Evolutionary conservation across 192 early-diverging fungal genomes (phyloP).

Genomic region (Coemansia brasiliensis): DNA sequence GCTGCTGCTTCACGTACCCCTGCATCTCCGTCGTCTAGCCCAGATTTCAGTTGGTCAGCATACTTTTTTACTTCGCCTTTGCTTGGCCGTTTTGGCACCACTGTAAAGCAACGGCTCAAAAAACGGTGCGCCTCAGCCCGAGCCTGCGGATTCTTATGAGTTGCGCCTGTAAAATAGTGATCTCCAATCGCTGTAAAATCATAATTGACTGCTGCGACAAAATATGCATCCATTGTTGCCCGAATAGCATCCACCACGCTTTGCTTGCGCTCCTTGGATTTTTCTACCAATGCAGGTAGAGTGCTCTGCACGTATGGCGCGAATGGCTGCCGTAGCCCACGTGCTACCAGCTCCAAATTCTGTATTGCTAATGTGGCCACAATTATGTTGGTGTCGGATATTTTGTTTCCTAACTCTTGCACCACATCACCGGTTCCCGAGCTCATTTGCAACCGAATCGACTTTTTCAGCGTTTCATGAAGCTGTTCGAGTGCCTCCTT

Average conservation of each 20-base stretch:
- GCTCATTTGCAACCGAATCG: slow-evolving; percentile 44
- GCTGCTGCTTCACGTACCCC: slow-evolving; percentile 80
- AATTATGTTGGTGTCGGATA: slow-evolving; percentile 86
- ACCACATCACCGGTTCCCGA: slow-evolving; percentile 74
- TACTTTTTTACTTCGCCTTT: slow-evolving; percentile 82
- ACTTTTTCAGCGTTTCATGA: slow-evolving; percentile 42
- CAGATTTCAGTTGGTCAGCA: slow-evolving; percentile 73
- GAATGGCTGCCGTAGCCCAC: slow-evolving; percentile 77
- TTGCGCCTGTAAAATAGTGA: slow-evolving; percentile 64
- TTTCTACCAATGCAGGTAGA: slow-evolving; percentile 75
- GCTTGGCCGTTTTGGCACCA: slow-evolving; percentile 64
- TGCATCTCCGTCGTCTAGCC: slow-evolving; percentile 82
- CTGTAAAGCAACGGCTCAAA: slow-evolving; percentile 73
- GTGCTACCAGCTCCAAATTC: slow-evolving; percentile 78
- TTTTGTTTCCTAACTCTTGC: slow-evolving; percentile 77
- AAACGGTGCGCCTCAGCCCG: slow-evolving; percentile 74
- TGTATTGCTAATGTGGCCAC: slow-evolving; percentile 79
- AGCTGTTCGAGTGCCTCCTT: slow-evolving; percentile 86
- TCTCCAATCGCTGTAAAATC: slow-evolving; percentile 70
- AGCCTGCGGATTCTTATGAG: slow-evolving; percentile 95
- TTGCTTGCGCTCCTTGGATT: slow-evolving; percentile 93
- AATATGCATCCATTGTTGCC: slow-evolving; percentile 82
- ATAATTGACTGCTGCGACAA: slow-evolving; percentile 55
- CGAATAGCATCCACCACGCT: slow-evolving; percentile 82
- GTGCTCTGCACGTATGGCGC: slow-evolving; percentile 74